phyloP scores from a whole-genome alignment of 768 basidiomycete species.

The Termitomyces sp. region DNA sequence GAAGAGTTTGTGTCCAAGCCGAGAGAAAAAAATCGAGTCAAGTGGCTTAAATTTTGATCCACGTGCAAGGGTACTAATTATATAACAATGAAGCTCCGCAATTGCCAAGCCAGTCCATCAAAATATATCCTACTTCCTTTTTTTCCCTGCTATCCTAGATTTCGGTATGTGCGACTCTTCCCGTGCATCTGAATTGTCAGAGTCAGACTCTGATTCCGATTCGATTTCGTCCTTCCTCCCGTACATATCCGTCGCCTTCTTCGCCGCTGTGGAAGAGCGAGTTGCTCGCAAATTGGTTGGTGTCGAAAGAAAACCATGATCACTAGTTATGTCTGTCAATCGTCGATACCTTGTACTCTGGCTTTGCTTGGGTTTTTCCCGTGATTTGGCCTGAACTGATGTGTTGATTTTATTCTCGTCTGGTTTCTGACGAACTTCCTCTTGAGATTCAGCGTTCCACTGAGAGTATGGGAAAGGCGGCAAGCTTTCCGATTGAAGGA shows the following conservation, averaged over 20 bases:
- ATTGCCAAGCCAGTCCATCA: neutral
- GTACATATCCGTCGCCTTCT: constrained; percentile 31
- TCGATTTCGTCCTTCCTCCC: constrained; percentile 29
- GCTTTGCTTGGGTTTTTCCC: constrained; percentile 9
- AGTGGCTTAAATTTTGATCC: constrained; percentile 9
- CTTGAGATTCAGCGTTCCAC: constrained; percentile 20
- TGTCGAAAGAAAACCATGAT: constrained; percentile 25
- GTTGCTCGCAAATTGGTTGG: constrained; percentile 26
- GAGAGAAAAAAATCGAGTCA: constrained; percentile 4
- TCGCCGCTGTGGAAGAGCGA: constrained; percentile 17
- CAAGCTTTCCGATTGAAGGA: constrained; percentile 49
- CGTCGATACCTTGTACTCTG: constrained; percentile 31
- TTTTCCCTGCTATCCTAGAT: constrained; percentile 45
- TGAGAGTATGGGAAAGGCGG: constrained; percentile 51
- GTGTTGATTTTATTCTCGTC: constrained; percentile 24
- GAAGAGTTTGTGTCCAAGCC: constrained; percentile 13
- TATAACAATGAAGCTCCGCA: constrained; percentile 22
- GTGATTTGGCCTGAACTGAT: constrained; percentile 19
- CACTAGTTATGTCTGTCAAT: constrained; percentile 50
- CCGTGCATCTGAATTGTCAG: constrained; percentile 34
- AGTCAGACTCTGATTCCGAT: constrained; percentile 38
- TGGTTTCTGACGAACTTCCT: neutral
- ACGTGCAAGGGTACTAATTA: constrained; percentile 36
- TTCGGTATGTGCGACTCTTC: constrained; percentile 56
- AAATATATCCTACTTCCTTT: constrained; percentile 7